Base-by-base conservation (phyloP, 306 rosid genomes). In the Pyrus betulifolia region DNA sequence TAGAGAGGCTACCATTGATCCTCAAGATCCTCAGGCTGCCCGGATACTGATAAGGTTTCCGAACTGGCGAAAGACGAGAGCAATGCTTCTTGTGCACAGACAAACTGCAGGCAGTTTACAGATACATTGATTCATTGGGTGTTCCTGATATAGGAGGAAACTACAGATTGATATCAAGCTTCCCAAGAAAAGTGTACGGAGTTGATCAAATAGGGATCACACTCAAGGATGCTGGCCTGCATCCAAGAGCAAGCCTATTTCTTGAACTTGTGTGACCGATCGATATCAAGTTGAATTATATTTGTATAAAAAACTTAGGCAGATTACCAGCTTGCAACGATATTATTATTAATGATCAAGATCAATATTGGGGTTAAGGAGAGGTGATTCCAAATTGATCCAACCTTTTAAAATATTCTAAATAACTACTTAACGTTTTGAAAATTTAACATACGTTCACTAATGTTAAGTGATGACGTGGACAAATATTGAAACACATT, bases 21-120 rank as follows among this genome's bases (percentile, higher is more conserved):
- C 55, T 51, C 55, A 74, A 18, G 86, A 79, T 70, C 59, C 89
- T 78, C 89, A 83, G 69, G 70, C 82, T 23, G 85, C 90, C 17
- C 93, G 86, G 93, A 89, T 89, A 63, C 46, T 81, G 74, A 80
- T 93, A 80, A 89, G 98, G 89, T 91, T 93, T 84, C 95, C 98
- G 64, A 93, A 91, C 31, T n/a, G 95, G 98, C 1, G 95, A 93
- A 85, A 93, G 91, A 80, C 88, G 90, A 81, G 91, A 91, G 84
- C 90, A 84, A 45, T 84, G 78, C 52, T 93, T 93, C 67, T 72
- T 74, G 78, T 52, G 87, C 87, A 83, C 79, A 42, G 98, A 93
- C 76, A 91, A 88, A 81, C 74, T 89, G 67, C 87, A 91, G 31
- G 79, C 91, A 45, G 83, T 93, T 70, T 93, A 89, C 82, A 75